Percentiles rank a stretch among this genome's conserved stretches.
phyloP scores from a whole-genome alignment of 139 green algal genomes.

The Ettlia oleoabundans region DNA sequence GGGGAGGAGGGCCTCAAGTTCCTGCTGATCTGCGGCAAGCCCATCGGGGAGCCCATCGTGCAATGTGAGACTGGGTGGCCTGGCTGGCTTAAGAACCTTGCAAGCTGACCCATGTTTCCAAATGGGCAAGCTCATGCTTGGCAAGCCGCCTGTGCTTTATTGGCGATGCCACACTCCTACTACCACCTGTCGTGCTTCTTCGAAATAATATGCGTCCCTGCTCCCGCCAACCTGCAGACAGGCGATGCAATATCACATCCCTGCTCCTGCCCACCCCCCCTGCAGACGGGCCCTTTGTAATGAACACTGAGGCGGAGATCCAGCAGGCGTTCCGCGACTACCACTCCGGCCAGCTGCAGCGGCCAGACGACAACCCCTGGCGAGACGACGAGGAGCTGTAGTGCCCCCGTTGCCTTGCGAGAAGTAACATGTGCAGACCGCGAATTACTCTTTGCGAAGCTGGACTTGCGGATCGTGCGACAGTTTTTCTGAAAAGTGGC shows the following conservation, averaged over 20 bases:
- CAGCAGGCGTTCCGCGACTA: constrained; percentile 82
- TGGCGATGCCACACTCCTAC: too few relatives aligned
- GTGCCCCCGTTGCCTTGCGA: too few relatives aligned
- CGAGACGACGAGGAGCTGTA: constrained; percentile 40
- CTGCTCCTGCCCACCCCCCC: not conserved
- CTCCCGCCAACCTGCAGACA: not conserved
- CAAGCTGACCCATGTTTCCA: too few relatives aligned
- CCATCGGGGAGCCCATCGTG: constrained; percentile 90
- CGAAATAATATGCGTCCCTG: too few relatives aligned
- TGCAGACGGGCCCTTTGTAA: constrained; percentile 77
- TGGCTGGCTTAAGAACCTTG: too few relatives aligned
- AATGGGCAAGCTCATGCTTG: too few relatives aligned
- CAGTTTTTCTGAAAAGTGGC: too few relatives aligned
- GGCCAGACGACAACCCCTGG: constrained; percentile 81
- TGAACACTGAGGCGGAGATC: constrained; percentile 84
- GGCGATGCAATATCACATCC: not conserved
- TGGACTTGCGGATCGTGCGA: too few relatives aligned
- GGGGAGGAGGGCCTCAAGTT: constrained; percentile 66
- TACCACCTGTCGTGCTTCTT: too few relatives aligned
- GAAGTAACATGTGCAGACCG: too few relatives aligned
- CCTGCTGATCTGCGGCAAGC: constrained; percentile 80
- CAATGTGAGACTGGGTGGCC: constrained; percentile 64
- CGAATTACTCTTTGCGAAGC: too few relatives aligned
- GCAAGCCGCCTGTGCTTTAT: too few relatives aligned
- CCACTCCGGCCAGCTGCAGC: constrained; percentile 70